phyloP scores from a whole-genome alignment of 345 rosid genomes.

The Passiflora organensis region DNA sequence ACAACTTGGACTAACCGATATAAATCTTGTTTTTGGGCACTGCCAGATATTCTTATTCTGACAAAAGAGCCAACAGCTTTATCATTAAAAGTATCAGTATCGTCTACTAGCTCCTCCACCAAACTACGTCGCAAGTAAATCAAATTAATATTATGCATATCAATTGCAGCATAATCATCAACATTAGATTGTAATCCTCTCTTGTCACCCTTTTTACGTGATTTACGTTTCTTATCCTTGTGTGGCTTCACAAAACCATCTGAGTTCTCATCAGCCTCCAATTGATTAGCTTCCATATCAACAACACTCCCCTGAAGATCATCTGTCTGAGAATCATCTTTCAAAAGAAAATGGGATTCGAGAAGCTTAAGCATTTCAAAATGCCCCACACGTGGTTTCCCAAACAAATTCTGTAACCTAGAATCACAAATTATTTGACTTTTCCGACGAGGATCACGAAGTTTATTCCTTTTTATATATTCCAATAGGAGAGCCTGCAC shows the following conservation, averaged over 20 bases:
- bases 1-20: constrained; percentile 94
- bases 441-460: constrained; percentile 94
- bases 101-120: constrained; percentile 79
- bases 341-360: constrained; percentile 78
- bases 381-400: constrained; percentile 93
- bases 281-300: constrained; percentile 63
- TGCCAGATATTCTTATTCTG: constrained; percentile 89
- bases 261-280: constrained; percentile 64
- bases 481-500: constrained; percentile 80
- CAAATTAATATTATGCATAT: constrained; percentile 77
- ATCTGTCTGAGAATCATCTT: constrained; percentile 69
- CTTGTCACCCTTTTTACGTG: constrained; percentile 63
- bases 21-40: constrained; percentile 88
- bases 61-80: constrained; percentile 88
- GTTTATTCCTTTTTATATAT: constrained; percentile 83
- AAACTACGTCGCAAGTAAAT: constrained; percentile 84
- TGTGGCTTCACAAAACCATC: constrained; percentile 49
- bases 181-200: constrained; percentile 75
- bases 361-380: constrained; percentile 98
- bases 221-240: constrained; percentile 74
- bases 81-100: constrained; percentile 66
- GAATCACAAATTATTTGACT: constrained; percentile 92
- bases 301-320: constrained; percentile 57
- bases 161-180: constrained; percentile 95
- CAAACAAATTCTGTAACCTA: constrained; percentile 82